These are phyloP conservation scores for Aspergillus versicolor DNA, from an alignment of 2,329 filamentous ascomycete species.

Conservation along the genomic window DNA sequence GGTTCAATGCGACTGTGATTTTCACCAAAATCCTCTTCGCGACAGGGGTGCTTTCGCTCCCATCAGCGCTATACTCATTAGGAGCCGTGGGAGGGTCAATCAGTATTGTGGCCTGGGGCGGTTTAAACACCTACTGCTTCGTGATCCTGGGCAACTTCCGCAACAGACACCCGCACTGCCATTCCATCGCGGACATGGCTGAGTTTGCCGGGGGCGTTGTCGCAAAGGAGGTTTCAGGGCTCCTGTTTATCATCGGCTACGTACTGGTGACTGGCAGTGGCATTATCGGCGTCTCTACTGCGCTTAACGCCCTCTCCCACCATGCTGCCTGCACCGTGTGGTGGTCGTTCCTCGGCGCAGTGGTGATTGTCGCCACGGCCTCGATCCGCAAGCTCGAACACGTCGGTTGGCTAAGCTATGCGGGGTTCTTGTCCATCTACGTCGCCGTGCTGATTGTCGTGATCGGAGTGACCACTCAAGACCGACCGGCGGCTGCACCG, in stretches of 20 bases:
- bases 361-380: slow-evolving; percentile 49
- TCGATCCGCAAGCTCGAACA: slow-evolving; percentile 60
- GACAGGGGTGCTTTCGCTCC: slow-evolving; percentile 21
- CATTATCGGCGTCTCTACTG: slow-evolving; percentile 60
- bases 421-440: slow-evolving; percentile 59
- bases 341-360: slow-evolving; percentile 55
- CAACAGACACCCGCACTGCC: slow-evolving; percentile 52
- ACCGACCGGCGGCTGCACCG: slow-evolving; percentile 61
- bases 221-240: slow-evolving; percentile 54
- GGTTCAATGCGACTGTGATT: slow-evolving; percentile 53
- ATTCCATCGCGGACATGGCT: slow-evolving; percentile 60
- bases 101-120: slow-evolving; percentile 18
- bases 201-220: slow-evolving; percentile 54
- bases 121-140: slow-evolving; percentile 48
- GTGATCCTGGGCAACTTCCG: slow-evolving; percentile 52
- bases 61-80: slow-evolving; percentile 19
- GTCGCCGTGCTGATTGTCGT: slow-evolving; percentile 59
- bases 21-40: slow-evolving; percentile 49
- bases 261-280: slow-evolving; percentile 58
- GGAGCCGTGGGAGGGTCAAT: slow-evolving; percentile 19
- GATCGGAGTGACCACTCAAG: slow-evolving; percentile 57
- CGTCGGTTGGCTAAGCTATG: slow-evolving; percentile 63
- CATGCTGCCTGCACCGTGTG: slow-evolving; percentile 61
- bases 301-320: slow-evolving; percentile 58
- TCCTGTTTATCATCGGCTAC: slow-evolving; percentile 59